Conservation (phyloP, 768 basidiomycete species). For the Leucosporidium yakuticum region DNA sequence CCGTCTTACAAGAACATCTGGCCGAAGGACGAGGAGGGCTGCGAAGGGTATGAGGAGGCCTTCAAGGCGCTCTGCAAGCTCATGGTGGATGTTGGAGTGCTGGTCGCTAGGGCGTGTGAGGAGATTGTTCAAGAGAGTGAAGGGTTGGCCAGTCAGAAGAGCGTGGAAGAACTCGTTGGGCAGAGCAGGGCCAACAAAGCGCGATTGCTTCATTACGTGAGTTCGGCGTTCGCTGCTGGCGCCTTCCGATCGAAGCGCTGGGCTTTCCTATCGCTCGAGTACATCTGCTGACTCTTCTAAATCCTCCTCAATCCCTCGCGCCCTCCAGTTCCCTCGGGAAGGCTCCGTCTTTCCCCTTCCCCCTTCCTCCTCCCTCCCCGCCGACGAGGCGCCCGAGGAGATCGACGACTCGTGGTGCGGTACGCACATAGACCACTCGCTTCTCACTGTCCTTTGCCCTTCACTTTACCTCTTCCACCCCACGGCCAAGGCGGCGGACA, state of each 20-base stretch:
- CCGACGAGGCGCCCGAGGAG: not conserved
- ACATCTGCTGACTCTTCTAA: too few species aligned
- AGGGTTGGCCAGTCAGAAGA: conserved; percentile 45
- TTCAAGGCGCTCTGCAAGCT: conserved; percentile 83
- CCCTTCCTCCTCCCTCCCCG: not conserved
- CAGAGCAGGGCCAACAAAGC: conserved; percentile 82
- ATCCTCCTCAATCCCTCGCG: too few species aligned
- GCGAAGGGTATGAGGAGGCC: conserved; percentile 46
- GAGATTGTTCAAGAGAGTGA: conserved; percentile 61
- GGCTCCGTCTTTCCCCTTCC: not conserved
- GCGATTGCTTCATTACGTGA: conserved; percentile 80
- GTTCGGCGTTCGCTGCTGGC: not conserved
- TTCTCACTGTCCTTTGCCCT: conserved; percentile 84
- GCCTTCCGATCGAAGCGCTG: too few species aligned
- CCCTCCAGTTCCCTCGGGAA: conserved; percentile 54
- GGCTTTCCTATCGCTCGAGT: too few species aligned
- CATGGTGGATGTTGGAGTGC: conserved; percentile 72
- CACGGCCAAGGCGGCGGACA: conserved; percentile 37
- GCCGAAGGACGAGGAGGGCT: conserved; percentile 42
- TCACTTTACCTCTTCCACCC: conserved; percentile 74
- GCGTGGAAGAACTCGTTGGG: conserved; percentile 64
- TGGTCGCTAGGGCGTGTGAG: conserved; percentile 81
- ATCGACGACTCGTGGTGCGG: conserved; percentile 84
- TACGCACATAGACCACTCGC: conserved; percentile 79
- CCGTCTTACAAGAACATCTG: conserved; percentile 78